phyloP scores from a whole-genome alignment of 768 basidiomycete genomes.

The Agrocybe pediades region DNA sequence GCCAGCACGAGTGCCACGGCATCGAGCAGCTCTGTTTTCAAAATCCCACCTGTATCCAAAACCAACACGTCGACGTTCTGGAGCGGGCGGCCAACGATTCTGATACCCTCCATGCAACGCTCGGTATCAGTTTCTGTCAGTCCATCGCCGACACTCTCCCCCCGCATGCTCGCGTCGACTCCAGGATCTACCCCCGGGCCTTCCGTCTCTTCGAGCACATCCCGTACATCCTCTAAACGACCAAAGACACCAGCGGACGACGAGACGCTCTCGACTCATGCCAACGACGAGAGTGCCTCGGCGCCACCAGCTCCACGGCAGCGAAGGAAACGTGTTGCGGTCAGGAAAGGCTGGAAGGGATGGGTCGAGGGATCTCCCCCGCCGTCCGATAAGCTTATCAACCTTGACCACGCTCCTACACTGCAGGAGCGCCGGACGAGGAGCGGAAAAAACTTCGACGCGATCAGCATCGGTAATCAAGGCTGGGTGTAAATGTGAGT shows the following conservation, averaged over 20 bases:
- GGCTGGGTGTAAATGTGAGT: constrained; percentile 71
- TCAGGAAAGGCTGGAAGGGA: constrained; percentile 87
- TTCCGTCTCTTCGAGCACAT: constrained; percentile 71
- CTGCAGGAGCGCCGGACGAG: constrained; percentile 77
- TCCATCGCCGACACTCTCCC: constrained; percentile 61
- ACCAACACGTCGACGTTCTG: constrained; percentile 57
- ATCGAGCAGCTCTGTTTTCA: constrained; percentile 29
- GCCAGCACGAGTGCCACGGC: constrained; percentile 27
- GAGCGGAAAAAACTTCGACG: constrained; percentile 85
- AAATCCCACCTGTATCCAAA: constrained; percentile 24
- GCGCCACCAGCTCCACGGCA: constrained; percentile 26
- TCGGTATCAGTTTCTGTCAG: constrained; percentile 76
- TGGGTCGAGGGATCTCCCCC: constrained; percentile 88
- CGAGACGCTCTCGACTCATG: constrained; percentile 33
- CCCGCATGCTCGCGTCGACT: constrained; percentile 48
- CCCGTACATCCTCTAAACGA: constrained; percentile 78
- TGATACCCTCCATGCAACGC: constrained; percentile 69
- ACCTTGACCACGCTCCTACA: constrained; percentile 71
- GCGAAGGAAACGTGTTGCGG: constrained; percentile 65
- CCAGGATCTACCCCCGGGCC: constrained; percentile 77
- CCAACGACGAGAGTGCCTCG: constrained; percentile 15
- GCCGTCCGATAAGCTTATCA: constrained; percentile 80
- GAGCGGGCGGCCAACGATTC: constrained; percentile 71
- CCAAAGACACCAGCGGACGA: constrained; percentile 75
- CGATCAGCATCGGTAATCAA: constrained; percentile 75